Percentiles rank a stretch among this genome's conserved stretches.
Evolutionary conservation across 2,329 filamentous ascomycete species (phyloP).

Genomic region (Fusarium coicis): DNA sequence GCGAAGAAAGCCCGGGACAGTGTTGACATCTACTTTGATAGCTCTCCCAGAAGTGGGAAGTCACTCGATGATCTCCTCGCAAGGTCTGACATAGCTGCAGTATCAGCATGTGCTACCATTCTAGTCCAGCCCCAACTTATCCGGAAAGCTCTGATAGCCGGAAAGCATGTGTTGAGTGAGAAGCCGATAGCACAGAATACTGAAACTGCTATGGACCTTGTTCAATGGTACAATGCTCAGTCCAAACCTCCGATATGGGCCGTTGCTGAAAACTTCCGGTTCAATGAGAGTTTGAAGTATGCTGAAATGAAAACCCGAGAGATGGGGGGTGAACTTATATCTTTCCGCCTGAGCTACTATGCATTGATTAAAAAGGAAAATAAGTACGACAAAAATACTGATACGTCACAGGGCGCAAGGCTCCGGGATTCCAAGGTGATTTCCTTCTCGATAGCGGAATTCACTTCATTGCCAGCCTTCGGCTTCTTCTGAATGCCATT

Average conservation of each 20-base stretch:
- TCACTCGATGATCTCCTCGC: not conserved
- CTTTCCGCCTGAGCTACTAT: not conserved
- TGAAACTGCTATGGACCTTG: not conserved
- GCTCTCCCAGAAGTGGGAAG: not conserved
- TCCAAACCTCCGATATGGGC: slow-evolving; percentile 6
- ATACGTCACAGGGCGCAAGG: slow-evolving; percentile 2
- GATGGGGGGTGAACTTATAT: not conserved
- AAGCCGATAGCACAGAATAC: not conserved
- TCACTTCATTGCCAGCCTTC: slow-evolving; percentile 26
- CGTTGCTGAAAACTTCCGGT: slow-evolving; percentile 25
- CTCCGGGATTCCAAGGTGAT: slow-evolving; percentile 1
- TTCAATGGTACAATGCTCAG: slow-evolving; percentile 8
- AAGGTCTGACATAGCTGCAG: not conserved
- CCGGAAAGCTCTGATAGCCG: not conserved
- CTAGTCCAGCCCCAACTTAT: not conserved
- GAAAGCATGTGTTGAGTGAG: slow-evolving; percentile 1
- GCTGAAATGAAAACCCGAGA: not conserved
- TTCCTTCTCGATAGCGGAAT: slow-evolving; percentile 21
- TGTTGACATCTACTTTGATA: not conserved
- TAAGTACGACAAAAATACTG: not conserved
- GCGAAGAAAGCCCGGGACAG: not conserved
- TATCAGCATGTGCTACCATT: not conserved
- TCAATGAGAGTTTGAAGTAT: slow-evolving; percentile 15
- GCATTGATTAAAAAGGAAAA: not conserved
- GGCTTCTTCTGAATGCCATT: not conserved